Conservation (phyloP, 2,329 filamentous ascomycete species). For the Xylaria digitata region DNA sequence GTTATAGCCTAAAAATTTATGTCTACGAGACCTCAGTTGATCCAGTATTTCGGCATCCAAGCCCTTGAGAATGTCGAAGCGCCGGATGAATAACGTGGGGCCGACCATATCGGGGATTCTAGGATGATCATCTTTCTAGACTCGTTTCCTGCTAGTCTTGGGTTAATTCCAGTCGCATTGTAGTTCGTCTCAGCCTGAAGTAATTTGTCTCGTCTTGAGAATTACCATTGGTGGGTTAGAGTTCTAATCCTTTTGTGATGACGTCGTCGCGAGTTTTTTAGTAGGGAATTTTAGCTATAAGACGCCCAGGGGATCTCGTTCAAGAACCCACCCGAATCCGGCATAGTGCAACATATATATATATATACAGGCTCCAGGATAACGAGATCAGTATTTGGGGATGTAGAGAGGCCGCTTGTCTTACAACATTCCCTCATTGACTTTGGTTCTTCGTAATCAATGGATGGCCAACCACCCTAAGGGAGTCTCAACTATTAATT, state of each 20-base stretch:
- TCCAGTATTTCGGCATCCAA: neutral
- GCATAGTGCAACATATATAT: neutral
- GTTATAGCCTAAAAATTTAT: neutral
- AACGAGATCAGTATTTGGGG: slow-evolving; percentile 3
- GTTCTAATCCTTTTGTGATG: slow-evolving; percentile 3
- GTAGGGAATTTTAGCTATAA: neutral
- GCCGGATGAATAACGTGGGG: neutral
- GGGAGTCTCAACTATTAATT: neutral
- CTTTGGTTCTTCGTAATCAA: neutral
- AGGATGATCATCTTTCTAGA: too few species aligned
- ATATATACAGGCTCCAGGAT: neutral
- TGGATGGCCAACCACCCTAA: neutral
- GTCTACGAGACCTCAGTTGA: neutral
- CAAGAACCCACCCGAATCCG: neutral
- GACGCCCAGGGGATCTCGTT: neutral
- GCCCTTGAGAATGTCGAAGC: neutral
- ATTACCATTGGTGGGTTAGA: neutral
- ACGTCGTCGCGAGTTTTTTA: slow-evolving; percentile 15
- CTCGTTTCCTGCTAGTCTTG: neutral
- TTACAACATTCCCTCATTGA: slow-evolving; percentile 7
- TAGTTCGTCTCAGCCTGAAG: neutral
- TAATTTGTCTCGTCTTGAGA: slow-evolving; percentile 2
- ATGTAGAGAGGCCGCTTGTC: neutral
- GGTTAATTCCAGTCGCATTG: neutral
- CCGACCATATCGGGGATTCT: neutral